Conservation (phyloP, 331 rosid genomes). For the Rosa hybrid region DNA sequence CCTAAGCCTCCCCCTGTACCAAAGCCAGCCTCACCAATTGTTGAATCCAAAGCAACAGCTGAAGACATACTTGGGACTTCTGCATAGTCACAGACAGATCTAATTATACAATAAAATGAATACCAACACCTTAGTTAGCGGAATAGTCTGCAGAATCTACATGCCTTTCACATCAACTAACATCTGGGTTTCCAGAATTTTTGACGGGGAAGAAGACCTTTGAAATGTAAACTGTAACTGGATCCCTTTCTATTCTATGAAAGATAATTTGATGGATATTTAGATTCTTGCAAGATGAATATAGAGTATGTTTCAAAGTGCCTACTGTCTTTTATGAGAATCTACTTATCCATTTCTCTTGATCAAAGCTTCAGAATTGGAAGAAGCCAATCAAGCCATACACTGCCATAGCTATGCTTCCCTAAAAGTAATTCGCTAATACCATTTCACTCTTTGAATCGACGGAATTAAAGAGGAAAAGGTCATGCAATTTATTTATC, state of each 20-base stretch:
- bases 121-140: slow-evolving; percentile 28
- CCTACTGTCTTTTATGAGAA: neutral
- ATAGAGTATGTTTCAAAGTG: neutral
- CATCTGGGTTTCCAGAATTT: slow-evolving; percentile 21
- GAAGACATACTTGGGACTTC: slow-evolving; percentile 57
- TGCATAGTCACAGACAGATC: slow-evolving; percentile 42
- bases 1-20: slow-evolving; percentile 46
- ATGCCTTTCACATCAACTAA: slow-evolving; percentile 1
- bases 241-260: slow-evolving; percentile 6
- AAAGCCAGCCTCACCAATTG: slow-evolving; percentile 45
- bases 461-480: too few species aligned
- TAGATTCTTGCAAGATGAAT: neutral
- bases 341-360: neutral
- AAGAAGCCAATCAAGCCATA: neutral
- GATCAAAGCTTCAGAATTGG: neutral
- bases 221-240: slow-evolving; percentile 12
- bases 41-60: slow-evolving; percentile 28
- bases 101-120: slow-evolving; percentile 15
- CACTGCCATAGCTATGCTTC: neutral
- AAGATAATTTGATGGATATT: neutral
- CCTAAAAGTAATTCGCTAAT: too few species aligned
- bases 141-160: slow-evolving; percentile 23
- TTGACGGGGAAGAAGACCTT: neutral
- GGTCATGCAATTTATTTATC: neutral
- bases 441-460: too few species aligned